Evolutionary conservation across 2,329 filamentous ascomycete species (phyloP).

Genomic region (Onygenales sp.): DNA sequence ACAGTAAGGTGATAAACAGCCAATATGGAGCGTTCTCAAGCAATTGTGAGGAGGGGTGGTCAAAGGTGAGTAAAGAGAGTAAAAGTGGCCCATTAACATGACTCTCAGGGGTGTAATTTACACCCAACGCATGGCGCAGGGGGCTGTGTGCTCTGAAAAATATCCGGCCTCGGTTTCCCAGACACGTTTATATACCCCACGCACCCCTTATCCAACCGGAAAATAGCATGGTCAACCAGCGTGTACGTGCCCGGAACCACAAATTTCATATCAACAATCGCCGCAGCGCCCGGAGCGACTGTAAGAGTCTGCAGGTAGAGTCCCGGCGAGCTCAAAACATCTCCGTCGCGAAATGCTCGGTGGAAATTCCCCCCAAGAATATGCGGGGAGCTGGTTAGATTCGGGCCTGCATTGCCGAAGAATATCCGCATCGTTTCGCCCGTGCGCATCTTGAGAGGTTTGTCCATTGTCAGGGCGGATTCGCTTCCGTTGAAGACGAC

Average conservation of each 20-base stretch:
- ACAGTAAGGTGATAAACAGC: too few species aligned
- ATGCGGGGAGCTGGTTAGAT: conserved; percentile 26
- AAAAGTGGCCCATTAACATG: too few species aligned
- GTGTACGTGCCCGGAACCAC: conserved; percentile 25
- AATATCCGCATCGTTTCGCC: conserved; percentile 25
- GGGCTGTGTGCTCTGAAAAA: conserved; percentile 18
- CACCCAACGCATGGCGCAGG: conserved; percentile 23
- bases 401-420: conserved; percentile 27
- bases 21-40: too few species aligned
- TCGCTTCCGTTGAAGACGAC: conserved; percentile 27
- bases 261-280: conserved; percentile 25
- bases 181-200: conserved; percentile 28
- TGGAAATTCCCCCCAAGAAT: conserved; percentile 22
- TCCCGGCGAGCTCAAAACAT: conserved; percentile 22
- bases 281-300: conserved; percentile 20
- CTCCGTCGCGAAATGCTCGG: conserved; percentile 22
- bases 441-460: conserved; percentile 20
- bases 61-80: too few species aligned
- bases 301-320: conserved; percentile 18
- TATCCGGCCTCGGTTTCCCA: conserved; percentile 18
- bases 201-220: conserved; percentile 25
- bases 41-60: too few species aligned
- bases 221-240: conserved; percentile 26
- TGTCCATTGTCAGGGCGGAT: conserved; percentile 20
- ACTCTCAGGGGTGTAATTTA: conserved; percentile 21